Base-by-base conservation (phyloP, 2,329 filamentous ascomycete genomes). In the Elsinoe perseae region DNA sequence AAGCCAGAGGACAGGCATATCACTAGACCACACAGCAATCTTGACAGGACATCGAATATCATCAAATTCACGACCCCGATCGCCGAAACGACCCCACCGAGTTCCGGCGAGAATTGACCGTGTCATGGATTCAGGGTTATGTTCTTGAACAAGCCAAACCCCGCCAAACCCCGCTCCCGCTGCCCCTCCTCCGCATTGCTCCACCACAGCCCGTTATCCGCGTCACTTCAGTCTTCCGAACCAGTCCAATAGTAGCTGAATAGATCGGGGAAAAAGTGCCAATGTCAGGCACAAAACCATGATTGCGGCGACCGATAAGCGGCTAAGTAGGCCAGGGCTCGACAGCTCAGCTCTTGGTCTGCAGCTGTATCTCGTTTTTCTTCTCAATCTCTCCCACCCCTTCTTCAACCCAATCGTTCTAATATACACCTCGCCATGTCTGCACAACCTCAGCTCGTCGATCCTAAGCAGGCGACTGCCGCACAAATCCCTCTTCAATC, bases 401-500 rank as follows among this genome's bases (percentile, higher is more conserved):
- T 34, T 21, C 48, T 36, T 20, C 38, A 21, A n/a, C 18, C 4
- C 10, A 23, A 7, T 44, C 20, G 12, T 36, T 14, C 32, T 4
- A 12, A 6, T 14, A 6, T 23, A 7, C 40, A 23, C 9, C n/a
- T 12, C 20, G 25, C 8, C 40, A 44, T 44, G 40, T 23, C 40
- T 44, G 40, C 40, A 25, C 50, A 54, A 20, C 53, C 40, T 27
- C 43, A 59, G 43, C 40, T 36, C 25, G 63, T 65, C 30, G 62
- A 65, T 48, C 63, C 64, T 9, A 56, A 57, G 8, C 57, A 62
- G 40, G 69, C 73, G 4, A 69, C 70, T 60, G 73, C 71, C 27
- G 75, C 75, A 20, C 75, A 77, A 53, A 74, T 77, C 28, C 73
- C 74, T 0, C 67, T 78, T 30, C 67, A 73, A 57, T 64, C 64